Evolutionary conservation across 352 stramenopile species (phyloP), one percentile per base, ranked within the genome.

Genomic region (Pythium brachiatum): DNA sequence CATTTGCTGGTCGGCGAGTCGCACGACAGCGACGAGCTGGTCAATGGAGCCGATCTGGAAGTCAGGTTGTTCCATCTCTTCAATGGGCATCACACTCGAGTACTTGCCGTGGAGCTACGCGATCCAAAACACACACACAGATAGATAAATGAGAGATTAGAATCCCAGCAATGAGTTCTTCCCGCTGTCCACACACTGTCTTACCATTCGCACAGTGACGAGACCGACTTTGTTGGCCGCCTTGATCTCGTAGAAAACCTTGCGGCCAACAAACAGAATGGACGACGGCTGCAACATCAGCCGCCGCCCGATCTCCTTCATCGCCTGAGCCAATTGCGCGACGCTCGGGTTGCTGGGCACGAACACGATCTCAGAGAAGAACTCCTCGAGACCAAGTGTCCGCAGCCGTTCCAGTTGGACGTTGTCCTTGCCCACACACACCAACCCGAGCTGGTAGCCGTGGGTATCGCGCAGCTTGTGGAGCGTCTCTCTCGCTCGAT

Each of bases 181-280:
- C 39, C 39, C 39, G 39, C 36, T 20, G 7, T 20, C 1, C 11
- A 16, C n/a, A 12, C 13, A 18, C 36, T 16, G 36, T 23, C 69
- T 26, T 41, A 94, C 84, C 84, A 92, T 85, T 13, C 82, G 81
- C 34, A 88, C 77, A 9, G 86, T 95, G 21, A 92, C 72, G 60
- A 95, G 78, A 1, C 83, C 86, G 5, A 89, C 73, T 59, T 82
- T 79, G 57, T 95, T 95, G 2, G 83, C 86, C 3, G 82, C 86
- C 43, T 93, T 95, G 68, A 95, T 90, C 64, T 95, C 86, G 53
- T 90, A 92, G 57, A 95, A 95, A 12, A 87, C 81, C 58, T 92
- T 92, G 50, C 84, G 79, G 2, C 86, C 86, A 32, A 95, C 82
- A 31, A 95, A 92, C 25, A 90, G 75, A 29, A 95, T 75, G n/a